These are phyloP conservation scores for Stephania yunnanensis DNA, from an alignment of 164 flowering plant genomes.

Conservation along the genomic window DNA sequence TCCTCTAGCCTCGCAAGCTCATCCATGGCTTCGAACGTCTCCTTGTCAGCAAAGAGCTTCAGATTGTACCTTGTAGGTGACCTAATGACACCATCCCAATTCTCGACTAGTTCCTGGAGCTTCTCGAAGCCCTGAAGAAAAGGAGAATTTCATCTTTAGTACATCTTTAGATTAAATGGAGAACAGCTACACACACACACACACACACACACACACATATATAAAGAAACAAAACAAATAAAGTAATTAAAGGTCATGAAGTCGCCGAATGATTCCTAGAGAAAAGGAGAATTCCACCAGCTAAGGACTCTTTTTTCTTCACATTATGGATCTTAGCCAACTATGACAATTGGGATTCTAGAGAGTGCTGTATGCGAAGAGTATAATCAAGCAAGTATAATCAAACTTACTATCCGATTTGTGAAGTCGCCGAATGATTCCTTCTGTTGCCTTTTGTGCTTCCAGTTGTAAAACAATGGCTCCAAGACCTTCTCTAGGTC, in stretches of 20 bases:
- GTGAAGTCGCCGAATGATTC: conserved; percentile 94
- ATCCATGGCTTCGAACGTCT: conserved; percentile 59
- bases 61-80: conserved; percentile 42
- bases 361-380: not conserved
- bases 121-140: conserved; percentile 74
- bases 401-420: conserved; percentile 58
- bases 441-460: conserved; percentile 42
- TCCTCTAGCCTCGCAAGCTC: conserved; percentile 55
- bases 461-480: conserved; percentile 85
- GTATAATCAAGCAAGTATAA: not conserved
- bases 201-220: not conserved
- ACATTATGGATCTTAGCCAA: too few relatives aligned
- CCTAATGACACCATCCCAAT: conserved; percentile 35
- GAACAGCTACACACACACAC: not conserved
- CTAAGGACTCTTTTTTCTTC: not conserved
- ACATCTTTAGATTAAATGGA: too few relatives aligned
- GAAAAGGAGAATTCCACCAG: not conserved
- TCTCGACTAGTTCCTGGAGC: conserved; percentile 65
- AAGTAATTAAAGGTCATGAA: not conserved
- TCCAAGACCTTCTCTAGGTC: conserved; percentile 90
- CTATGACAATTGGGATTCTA: not conserved
- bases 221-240: not conserved
- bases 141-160: conserved; percentile 4
- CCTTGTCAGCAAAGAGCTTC: conserved; percentile 65
- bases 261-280: not conserved